Evolutionary conservation across 306 rosid species (phyloP).

Genomic region (Boehmeria nivea): DNA sequence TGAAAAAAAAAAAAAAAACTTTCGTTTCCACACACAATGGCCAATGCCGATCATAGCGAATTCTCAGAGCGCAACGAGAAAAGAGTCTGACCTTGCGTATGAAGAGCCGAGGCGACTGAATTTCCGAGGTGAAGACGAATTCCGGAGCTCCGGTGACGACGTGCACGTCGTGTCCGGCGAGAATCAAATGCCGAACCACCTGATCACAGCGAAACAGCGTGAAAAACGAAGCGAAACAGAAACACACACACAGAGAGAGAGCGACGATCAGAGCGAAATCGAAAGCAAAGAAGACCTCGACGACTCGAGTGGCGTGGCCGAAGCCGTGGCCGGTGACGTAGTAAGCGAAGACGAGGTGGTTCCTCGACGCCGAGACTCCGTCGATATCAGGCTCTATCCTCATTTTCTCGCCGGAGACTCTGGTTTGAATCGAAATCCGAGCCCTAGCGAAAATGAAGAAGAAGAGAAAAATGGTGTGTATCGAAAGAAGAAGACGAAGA

Average conservation of each 20-base stretch:
- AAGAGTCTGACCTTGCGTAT: conserved; percentile 63
- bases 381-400: conserved; percentile 58
- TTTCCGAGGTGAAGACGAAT: conserved; percentile 79
- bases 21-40: no score
- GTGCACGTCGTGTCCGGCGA: conserved; percentile 90
- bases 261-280: background rate
- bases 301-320: conserved; percentile 93
- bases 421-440: background rate
- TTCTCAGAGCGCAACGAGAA: background rate
- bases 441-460: background rate
- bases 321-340: conserved; percentile 95
- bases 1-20: no score
- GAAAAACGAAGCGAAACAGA: background rate
- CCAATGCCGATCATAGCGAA: background rate
- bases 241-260: no score
- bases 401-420: conserved; percentile 52
- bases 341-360: conserved; percentile 83
- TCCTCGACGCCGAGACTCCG: conserved; percentile 66
- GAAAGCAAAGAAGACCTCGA: conserved; percentile 47
- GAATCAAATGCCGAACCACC: conserved; percentile 82
- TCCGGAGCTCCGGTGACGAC: conserved; percentile 94
- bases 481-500: no score
- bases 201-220: conserved; percentile 9
- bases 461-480: background rate
- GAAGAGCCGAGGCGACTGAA: conserved; percentile 69